A percentile compares a stretch with the other conserved stretches of the same genome.
phyloP scores from a whole-genome alignment of 176 grass and related monocot genomes.

The Ananas comosus region DNA sequence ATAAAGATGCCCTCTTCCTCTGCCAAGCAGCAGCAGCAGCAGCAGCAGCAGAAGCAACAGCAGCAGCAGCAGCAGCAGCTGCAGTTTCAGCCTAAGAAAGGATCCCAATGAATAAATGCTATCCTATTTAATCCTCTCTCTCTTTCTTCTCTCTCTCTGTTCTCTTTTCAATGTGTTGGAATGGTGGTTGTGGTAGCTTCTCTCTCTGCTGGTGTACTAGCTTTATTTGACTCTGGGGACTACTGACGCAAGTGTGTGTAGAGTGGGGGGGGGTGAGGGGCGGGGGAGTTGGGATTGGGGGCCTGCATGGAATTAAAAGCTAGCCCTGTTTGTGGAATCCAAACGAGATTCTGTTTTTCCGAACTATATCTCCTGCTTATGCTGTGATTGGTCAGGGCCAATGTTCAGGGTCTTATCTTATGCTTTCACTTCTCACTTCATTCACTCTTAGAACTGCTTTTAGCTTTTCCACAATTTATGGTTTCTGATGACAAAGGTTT shows the following conservation, averaged over 20 bases:
- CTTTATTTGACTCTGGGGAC: neutral
- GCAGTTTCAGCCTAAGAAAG: constrained; percentile 9
- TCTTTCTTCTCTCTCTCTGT: neutral
- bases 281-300: neutral
- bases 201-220: neutral
- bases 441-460: too few species aligned
- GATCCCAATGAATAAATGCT: constrained; percentile 8
- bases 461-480: too few species aligned
- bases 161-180: neutral
- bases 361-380: neutral
- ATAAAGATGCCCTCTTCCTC: constrained; percentile 34
- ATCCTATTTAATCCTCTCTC: neutral
- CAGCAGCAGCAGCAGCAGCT: constrained; percentile 12
- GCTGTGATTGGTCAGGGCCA: neutral
- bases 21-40: constrained; percentile 21
- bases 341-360: neutral
- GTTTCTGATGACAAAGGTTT: too few species aligned
- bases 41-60: too few species aligned
- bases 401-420: neutral
- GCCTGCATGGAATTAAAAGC: neutral
- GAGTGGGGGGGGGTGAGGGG: too few species aligned
- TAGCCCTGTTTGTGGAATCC: constrained; percentile 3
- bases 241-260: neutral
- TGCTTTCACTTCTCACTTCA: neutral
- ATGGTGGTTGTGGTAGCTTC: neutral